phyloP scores from a whole-genome alignment of 805 yeast species.

The Cyberlindnera americana region DNA sequence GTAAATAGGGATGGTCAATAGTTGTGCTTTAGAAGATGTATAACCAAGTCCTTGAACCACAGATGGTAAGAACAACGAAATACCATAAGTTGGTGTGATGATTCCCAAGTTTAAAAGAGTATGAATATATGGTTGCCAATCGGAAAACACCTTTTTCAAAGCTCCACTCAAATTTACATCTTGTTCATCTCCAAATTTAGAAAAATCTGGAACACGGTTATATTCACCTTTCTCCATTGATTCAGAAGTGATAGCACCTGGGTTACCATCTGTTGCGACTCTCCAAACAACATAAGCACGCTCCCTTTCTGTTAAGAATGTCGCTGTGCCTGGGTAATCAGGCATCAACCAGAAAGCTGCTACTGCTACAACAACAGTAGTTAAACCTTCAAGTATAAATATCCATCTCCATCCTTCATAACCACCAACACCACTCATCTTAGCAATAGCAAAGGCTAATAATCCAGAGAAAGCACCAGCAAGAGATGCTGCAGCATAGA shows the following conservation, averaged over 20 bases:
- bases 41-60: constrained; percentile 39
- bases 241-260: background rate
- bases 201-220: constrained; percentile 7
- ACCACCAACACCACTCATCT: constrained; percentile 16
- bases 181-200: constrained; percentile 13
- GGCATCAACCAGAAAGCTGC: constrained; percentile 12
- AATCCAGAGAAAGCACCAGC: constrained; percentile 26
- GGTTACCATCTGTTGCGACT: constrained; percentile 1
- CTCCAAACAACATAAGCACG: constrained; percentile 10
- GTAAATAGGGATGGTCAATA: constrained; percentile 41
- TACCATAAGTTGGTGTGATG: constrained; percentile 34
- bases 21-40: constrained; percentile 36
- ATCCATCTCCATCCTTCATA: constrained; percentile 22
- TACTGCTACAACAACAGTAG: constrained; percentile 12
- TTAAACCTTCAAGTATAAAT: constrained; percentile 17
- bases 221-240: background rate
- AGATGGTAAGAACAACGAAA: constrained; percentile 40
- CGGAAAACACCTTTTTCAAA: constrained; percentile 25
- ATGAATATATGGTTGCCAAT: constrained; percentile 32
- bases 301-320: constrained; percentile 18
- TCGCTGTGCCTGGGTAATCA: constrained; percentile 17
- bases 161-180: constrained; percentile 15
- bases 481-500: constrained; percentile 24
- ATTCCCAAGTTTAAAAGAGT: constrained; percentile 30
- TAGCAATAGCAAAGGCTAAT: constrained; percentile 21